These are phyloP conservation scores for Claviceps quebecensis DNA, from an alignment of 2,329 filamentous ascomycete genomes.

Conservation along the genomic window DNA sequence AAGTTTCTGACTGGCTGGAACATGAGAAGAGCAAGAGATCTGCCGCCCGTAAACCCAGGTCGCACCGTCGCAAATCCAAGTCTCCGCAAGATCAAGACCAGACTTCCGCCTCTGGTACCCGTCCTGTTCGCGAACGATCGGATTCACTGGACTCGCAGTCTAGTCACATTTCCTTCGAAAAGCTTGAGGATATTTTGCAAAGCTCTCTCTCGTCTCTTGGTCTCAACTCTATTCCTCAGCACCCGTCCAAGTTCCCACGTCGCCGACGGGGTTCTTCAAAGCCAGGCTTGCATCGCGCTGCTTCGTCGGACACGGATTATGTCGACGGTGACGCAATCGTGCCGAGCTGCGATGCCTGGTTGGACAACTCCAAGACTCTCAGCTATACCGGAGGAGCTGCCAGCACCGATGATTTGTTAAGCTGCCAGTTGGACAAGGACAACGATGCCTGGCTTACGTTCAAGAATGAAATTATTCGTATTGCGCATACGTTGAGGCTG, in stretches of 20 bases:
- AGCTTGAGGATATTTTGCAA: conserved; percentile 66
- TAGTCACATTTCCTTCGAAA: conserved; percentile 61
- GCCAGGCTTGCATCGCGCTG: conserved; percentile 29
- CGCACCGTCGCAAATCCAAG: conserved; percentile 29
- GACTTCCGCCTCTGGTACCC: conserved; percentile 6
- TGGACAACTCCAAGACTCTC: conserved; percentile 85
- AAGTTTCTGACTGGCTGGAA: conserved; percentile 73
- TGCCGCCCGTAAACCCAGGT: conserved; percentile 19
- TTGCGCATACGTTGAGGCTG: conserved; percentile 75
- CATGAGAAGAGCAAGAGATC: conserved; percentile 58
- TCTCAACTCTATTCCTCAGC: conserved; percentile 29
- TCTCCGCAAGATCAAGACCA: conserved; percentile 18
- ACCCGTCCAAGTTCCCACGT: conserved; percentile 27
- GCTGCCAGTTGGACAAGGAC: conserved; percentile 46
- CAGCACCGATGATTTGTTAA: conserved; percentile 27
- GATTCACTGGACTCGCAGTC: conserved; percentile 52
- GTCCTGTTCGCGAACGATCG: conserved; percentile 21
- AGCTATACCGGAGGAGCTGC: conserved; percentile 46
- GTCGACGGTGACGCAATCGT: conserved; percentile 70
- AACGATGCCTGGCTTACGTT: conserved; percentile 69
- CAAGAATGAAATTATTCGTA: conserved; percentile 80
- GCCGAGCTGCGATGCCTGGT: conserved; percentile 65
- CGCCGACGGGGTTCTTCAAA: conserved; percentile 24
- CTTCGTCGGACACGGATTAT: conserved; percentile 76
- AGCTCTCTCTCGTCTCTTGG: conserved; percentile 45